Evolutionary conservation across 345 rosid genomes (phyloP).

Genomic region (Salix arbutifolia): DNA sequence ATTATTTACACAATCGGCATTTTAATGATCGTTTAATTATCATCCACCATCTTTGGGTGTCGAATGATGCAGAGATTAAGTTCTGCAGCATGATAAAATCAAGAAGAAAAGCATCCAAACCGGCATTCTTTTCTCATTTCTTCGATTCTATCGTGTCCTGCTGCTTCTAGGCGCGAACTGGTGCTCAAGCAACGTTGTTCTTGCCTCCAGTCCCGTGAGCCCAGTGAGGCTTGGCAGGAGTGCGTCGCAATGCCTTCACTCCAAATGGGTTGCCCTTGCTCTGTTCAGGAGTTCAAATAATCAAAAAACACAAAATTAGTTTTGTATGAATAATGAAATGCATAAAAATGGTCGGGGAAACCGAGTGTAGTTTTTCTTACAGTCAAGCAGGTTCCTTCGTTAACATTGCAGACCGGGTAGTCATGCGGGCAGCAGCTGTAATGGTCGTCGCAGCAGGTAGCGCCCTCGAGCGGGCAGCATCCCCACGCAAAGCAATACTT

Average conservation of each 20-base stretch:
- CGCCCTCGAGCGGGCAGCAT: slow-evolving; percentile 86
- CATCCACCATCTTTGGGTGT: slow-evolving; percentile 11
- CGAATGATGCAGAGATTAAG: background rate
- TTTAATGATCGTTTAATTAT: slow-evolving; percentile 3
- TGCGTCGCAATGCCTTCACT: slow-evolving; percentile 72
- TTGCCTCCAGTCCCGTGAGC: slow-evolving; percentile 35
- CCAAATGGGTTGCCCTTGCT: slow-evolving; percentile 75
- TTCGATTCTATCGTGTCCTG: slow-evolving; percentile 3
- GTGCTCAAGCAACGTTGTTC: slow-evolving; percentile 40
- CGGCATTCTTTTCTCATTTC: slow-evolving; percentile 9
- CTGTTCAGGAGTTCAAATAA: slow-evolving; percentile 39
- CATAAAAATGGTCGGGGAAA: background rate
- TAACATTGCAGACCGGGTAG: slow-evolving; percentile 67
- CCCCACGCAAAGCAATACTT: slow-evolving; percentile 83
- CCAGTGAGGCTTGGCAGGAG: slow-evolving; percentile 69
- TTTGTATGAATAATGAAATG: background rate
- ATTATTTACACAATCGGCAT: slow-evolving; percentile 25
- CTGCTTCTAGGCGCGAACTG: slow-evolving; percentile 13
- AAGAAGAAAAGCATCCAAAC: slow-evolving; percentile 1
- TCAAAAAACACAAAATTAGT: background rate
- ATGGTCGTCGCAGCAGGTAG: slow-evolving; percentile 79
- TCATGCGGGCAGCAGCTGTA: slow-evolving; percentile 87
- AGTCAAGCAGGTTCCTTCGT: slow-evolving; percentile 59
- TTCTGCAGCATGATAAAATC: slow-evolving; percentile 14
- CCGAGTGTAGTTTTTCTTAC: slow-evolving; percentile 29